phyloP scores from a whole-genome alignment of 1,284 basidiomycete genomes.

The Volvariella surrecta region DNA sequence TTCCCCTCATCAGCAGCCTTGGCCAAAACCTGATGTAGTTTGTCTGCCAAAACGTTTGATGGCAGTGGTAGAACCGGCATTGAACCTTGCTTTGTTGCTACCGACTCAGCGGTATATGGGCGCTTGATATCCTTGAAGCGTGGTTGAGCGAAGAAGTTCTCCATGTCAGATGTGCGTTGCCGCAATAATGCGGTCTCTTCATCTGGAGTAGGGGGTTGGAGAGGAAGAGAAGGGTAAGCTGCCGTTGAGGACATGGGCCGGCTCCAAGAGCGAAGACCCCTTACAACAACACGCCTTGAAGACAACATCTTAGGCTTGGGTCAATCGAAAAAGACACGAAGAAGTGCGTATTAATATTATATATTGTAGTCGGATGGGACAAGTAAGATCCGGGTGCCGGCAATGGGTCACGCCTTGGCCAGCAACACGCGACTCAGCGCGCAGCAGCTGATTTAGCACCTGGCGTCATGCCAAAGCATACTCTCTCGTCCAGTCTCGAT shows the following conservation, averaged over 20 bases:
- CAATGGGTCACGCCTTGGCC: too few relatives aligned
- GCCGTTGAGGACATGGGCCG: slow-evolving; percentile 24
- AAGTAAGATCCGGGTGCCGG: too few relatives aligned
- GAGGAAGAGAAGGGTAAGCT: slow-evolving; percentile 35
- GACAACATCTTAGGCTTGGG: too few relatives aligned
- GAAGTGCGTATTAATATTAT: too few relatives aligned
- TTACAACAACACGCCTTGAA: slow-evolving; percentile 3
- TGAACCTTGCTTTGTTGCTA: slow-evolving; percentile 87
- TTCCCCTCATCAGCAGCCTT: slow-evolving; percentile 55
- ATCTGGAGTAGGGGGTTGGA: slow-evolving; percentile 54
- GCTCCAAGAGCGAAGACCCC: slow-evolving; percentile 10
- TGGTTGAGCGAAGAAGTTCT: slow-evolving; percentile 67
- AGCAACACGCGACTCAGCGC: too few relatives aligned
- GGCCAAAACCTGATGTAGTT: slow-evolving; percentile 64
- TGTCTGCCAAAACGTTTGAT: slow-evolving; percentile 73
- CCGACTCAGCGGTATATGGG: slow-evolving; percentile 70
- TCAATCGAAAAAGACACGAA: too few relatives aligned
- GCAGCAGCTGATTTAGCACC: too few relatives aligned
- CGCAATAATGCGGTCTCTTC: slow-evolving; percentile 65
- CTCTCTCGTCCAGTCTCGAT: too few relatives aligned
- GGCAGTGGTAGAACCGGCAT: slow-evolving; percentile 74
- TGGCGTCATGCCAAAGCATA: too few relatives aligned
- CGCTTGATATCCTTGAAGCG: slow-evolving; percentile 71
- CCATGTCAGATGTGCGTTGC: slow-evolving; percentile 53
- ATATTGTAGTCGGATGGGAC: too few relatives aligned